Conservation (phyloP, 2,329 filamentous ascomycete genomes). For the Elsinoe ampelina region DNA sequence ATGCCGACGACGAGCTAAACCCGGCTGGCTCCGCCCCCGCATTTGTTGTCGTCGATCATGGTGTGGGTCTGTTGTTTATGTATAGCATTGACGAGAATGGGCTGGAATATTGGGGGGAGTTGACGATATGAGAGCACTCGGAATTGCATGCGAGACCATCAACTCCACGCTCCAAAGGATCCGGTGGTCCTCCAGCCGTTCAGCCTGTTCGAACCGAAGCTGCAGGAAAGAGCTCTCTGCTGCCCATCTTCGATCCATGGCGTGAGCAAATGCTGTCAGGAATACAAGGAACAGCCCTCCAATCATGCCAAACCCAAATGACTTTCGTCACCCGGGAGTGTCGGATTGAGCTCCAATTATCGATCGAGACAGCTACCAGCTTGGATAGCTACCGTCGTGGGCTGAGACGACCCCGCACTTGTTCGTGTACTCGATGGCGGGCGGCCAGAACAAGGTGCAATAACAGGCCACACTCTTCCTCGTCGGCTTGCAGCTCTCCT, state of each 20-base stretch:
- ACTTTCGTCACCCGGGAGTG: constrained; percentile 6
- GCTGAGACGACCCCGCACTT: constrained; percentile 12
- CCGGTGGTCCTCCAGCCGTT: constrained; percentile 7
- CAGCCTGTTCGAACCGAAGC: neutral
- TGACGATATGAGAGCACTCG: neutral
- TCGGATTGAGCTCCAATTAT: constrained; percentile 12
- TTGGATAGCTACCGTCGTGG: neutral
- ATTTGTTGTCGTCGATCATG: neutral
- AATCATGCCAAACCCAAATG: neutral
- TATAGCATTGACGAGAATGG: neutral
- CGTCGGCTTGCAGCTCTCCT: neutral
- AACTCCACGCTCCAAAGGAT: constrained; percentile 3
- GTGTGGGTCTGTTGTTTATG: neutral
- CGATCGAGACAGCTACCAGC: neutral
- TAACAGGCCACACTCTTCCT: constrained; percentile 2
- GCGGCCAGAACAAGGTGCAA: constrained; percentile 1
- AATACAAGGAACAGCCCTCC: neutral
- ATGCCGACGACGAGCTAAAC: neutral
- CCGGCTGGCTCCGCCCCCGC: constrained; percentile 2
- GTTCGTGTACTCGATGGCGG: neutral
- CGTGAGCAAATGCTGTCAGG: constrained; percentile 5
- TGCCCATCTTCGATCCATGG: constrained; percentile 6
- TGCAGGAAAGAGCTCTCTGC: neutral
- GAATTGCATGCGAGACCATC: neutral
- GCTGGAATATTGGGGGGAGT: neutral